Base-by-base conservation (phyloP, 1,284 basidiomycete species). In the Phylloboletellus chloephorus region DNA sequence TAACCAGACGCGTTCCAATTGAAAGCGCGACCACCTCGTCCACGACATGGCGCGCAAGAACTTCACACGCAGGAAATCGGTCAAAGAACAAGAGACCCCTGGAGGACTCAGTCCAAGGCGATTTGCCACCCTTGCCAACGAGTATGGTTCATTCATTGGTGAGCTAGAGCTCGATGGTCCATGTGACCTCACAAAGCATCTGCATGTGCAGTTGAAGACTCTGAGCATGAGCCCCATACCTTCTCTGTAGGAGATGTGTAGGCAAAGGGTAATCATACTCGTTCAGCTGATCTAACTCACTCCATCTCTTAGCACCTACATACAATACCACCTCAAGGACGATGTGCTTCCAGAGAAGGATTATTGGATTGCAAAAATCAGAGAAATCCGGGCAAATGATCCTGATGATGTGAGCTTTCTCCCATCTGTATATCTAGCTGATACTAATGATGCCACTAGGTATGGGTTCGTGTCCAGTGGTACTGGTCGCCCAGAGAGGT, bases 381-480 rank as follows among this genome's bases (percentile, higher is more conserved):
- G 10, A 15, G 47, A 51, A 1, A 64, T 61, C 2, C 35, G 52
- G 22, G 58, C 39, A 15, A 32, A 39, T 5, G 11, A 5, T 4
- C 13, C 29, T 0, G 23, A 31, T 7, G 43, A 65, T 5, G 58
- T 62, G 32, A 31, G 50, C 3, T 12, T 2, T 6, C 13, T 22
- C 25, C 13, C 10, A 7, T 24, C n/a, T 10, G n/a, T 20, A 6
- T 11, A 25, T 25, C 4, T 17, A 1, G 11, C 20, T 28, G 11
- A 46, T 5, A 7, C 5, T 1, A 19, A 22, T 16, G 10, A 25
- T 11, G 7, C 21, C 13, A 7, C 20, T 31, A 78, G 67, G 73
- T 74, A 0, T 76, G 71, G 70, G 63, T 61, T 1, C 53, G 51
- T 9, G 63, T 77, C 0, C 67, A 70, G 37, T 77, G 76, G 76